Evolutionary conservation across 352 stramenopile species (phyloP).

Genomic region (Globisporangium radiosum): DNA sequence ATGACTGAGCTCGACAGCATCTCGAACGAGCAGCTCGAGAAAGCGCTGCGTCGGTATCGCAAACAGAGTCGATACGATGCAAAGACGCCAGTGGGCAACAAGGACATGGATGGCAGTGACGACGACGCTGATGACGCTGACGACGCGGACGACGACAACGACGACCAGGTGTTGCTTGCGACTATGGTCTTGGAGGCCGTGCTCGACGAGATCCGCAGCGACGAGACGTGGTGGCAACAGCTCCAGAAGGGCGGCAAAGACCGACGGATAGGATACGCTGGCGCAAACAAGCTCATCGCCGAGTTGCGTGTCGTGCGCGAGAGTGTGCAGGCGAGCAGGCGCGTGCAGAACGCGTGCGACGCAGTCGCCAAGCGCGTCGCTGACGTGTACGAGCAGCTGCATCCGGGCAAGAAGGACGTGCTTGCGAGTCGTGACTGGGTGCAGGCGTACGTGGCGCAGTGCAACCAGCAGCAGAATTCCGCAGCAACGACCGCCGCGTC

Average conservation of each 20-base stretch:
- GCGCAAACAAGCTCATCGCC: constrained; percentile 62
- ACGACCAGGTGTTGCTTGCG: constrained; percentile 22
- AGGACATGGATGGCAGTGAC: constrained; percentile 6
- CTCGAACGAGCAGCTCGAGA: constrained; percentile 56
- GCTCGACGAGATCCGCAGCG: constrained; percentile 47
- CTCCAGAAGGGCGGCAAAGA: constrained; percentile 24
- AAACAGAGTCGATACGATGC: constrained; percentile 1
- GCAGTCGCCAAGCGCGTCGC: constrained; percentile 38
- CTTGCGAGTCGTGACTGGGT: constrained; percentile 23
- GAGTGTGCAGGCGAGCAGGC: constrained; percentile 25
- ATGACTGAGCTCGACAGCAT: constrained; percentile 43
- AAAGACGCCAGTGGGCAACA: constrained; percentile 6
- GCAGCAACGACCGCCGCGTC: background rate
- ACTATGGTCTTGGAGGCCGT: constrained; percentile 44
- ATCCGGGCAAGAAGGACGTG: constrained; percentile 45
- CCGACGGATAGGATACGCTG: constrained; percentile 45
- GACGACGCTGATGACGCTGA: constrained; percentile 11
- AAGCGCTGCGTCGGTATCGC: constrained; percentile 29
- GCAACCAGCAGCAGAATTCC: constrained; percentile 14
- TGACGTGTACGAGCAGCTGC: constrained; percentile 40
- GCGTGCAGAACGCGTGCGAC: constrained; percentile 25
- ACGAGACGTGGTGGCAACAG: constrained; percentile 58
- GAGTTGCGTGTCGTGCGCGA: constrained; percentile 48
- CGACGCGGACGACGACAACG: constrained; percentile 12
- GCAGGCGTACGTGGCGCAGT: constrained; percentile 29